phyloP scores from a whole-genome alignment of 805 yeast species.

The Candida mattraensis region DNA sequence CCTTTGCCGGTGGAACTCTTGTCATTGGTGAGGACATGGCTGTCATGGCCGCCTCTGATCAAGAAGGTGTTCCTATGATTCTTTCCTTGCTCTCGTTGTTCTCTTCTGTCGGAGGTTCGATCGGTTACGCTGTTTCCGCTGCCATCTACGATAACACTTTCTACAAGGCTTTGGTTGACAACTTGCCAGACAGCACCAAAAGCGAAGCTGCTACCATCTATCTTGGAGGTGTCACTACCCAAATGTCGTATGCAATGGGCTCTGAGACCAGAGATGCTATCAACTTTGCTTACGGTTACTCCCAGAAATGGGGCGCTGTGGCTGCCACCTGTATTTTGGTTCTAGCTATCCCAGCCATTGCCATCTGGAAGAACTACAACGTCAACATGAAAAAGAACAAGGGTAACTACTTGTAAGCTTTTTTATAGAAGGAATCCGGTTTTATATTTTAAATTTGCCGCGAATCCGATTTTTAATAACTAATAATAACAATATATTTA shows the following conservation, averaged over 20 bases:
- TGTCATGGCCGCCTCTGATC: constrained; percentile 40
- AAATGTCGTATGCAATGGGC: constrained; percentile 27
- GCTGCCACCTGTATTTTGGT: constrained; percentile 28
- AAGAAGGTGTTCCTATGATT: constrained; percentile 41
- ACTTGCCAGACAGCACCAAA: constrained; percentile 29
- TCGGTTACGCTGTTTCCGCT: constrained; percentile 41
- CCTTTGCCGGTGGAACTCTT: constrained; percentile 42
- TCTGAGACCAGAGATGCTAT: constrained; percentile 27
- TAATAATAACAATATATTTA: no score
- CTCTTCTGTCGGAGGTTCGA: constrained; percentile 38
- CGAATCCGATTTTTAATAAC: background rate
- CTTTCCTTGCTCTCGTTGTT: constrained; percentile 37
- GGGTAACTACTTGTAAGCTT: constrained; percentile 30
- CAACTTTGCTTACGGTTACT: constrained; percentile 28
- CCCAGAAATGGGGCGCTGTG: constrained; percentile 25
- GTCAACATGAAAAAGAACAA: constrained; percentile 23
- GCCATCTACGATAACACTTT: constrained; percentile 37
- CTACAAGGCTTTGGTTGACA: constrained; percentile 23
- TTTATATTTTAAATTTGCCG: background rate
- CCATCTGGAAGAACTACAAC: constrained; percentile 31
- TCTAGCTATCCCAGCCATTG: constrained; percentile 25
- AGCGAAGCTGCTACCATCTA: constrained; percentile 16
- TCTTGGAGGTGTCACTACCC: constrained; percentile 25
- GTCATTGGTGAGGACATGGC: constrained; percentile 33
- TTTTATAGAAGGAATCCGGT: background rate